Evolutionary conservation across 352 stramenopile species (phyloP).

Genomic region (Phytophthora podocarpi): DNA sequence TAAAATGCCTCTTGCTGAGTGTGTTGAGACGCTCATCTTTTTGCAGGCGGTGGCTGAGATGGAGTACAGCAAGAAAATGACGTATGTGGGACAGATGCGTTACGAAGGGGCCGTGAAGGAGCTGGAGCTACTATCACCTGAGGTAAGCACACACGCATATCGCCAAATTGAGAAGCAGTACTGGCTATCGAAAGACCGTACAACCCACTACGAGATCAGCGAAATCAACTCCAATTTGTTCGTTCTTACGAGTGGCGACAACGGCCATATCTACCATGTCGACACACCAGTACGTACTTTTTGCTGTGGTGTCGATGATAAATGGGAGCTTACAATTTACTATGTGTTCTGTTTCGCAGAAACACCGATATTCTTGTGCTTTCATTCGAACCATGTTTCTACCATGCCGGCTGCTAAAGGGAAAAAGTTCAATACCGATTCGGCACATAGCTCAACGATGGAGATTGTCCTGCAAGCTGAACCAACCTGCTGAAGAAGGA

Average conservation of each 20-base stretch:
- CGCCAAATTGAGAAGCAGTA: constrained; percentile 3
- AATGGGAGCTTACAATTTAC: too few relatives aligned
- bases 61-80: constrained; percentile 10
- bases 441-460: not conserved
- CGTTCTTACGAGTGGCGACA: not conserved
- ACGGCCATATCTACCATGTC: not conserved
- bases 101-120: not conserved
- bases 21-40: constrained; percentile 10
- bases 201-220: not conserved
- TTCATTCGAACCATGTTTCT: constrained; percentile 4
- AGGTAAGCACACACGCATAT: constrained; percentile 2
- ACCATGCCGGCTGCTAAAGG: not conserved
- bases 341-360: too few relatives aligned
- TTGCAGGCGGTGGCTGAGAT: constrained; percentile 4
- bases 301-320: not conserved
- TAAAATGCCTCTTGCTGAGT: too few relatives aligned
- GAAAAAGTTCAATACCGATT: not conserved
- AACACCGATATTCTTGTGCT: constrained; percentile 8
- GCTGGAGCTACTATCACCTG: not conserved
- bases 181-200: not conserved
- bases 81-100: constrained; percentile 1
- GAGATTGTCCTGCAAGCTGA: not conserved
- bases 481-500: constrained; percentile 5
- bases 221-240: not conserved
- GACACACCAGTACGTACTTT: constrained; percentile 2